A percentile compares a stretch with the other conserved stretches of the same genome.
Conservation (phyloP, 1,284 basidiomycete genomes). For the Cutaneotrichosporon cutaneum region DNA sequence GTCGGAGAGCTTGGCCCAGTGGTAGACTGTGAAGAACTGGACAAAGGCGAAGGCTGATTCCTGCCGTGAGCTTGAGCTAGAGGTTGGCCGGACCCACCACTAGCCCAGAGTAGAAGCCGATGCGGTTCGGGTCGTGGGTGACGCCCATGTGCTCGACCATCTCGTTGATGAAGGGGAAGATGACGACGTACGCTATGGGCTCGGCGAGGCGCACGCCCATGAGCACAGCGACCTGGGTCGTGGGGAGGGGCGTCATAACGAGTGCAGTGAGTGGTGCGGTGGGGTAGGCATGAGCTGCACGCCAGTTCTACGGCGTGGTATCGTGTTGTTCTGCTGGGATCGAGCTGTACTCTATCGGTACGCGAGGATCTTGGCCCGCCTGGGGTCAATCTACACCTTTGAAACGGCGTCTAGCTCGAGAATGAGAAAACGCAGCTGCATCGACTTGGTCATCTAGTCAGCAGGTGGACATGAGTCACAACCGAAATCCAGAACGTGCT, state of each 20-base stretch:
- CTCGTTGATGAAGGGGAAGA: slow-evolving; percentile 57
- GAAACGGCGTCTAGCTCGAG: too few relatives aligned
- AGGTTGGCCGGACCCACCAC: slow-evolving; percentile 36
- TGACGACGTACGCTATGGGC: slow-evolving; percentile 48
- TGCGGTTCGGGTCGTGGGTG: slow-evolving; percentile 49
- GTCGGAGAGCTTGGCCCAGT: slow-evolving; percentile 51
- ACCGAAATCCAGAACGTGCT: too few relatives aligned
- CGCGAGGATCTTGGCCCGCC: too few relatives aligned
- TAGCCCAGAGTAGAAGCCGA: slow-evolving; percentile 51
- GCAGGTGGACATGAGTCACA: too few relatives aligned
- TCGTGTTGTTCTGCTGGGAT: too few relatives aligned
- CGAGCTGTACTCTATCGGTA: too few relatives aligned
- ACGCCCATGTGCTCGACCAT: slow-evolving; percentile 53
- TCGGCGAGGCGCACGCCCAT: slow-evolving; percentile 46
- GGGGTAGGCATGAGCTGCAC: too few relatives aligned
- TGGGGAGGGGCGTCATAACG: slow-evolving; percentile 33
- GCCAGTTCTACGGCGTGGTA: too few relatives aligned
- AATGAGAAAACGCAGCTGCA: too few relatives aligned
- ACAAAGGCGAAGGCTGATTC: slow-evolving; percentile 44
- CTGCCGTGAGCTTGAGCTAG: neutral
- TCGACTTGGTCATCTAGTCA: too few relatives aligned
- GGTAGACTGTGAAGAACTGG: slow-evolving; percentile 51
- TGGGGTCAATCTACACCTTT: too few relatives aligned
- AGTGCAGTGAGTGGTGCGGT: neutral
- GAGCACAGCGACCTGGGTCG: slow-evolving; percentile 38